Base-by-base conservation (phyloP, 176 grass and related monocot species). In the Rhynchospora pubera region DNA sequence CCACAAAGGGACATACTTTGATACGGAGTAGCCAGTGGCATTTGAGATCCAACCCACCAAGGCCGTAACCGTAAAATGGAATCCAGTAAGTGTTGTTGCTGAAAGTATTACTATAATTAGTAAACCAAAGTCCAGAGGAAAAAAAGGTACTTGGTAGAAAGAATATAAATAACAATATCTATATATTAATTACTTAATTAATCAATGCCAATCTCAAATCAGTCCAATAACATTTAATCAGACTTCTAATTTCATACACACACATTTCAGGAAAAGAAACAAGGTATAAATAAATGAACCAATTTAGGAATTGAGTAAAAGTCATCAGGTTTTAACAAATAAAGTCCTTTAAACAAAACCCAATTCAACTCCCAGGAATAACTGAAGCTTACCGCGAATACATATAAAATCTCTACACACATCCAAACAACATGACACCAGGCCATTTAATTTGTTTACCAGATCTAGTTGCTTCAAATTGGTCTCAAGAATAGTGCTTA, bases 1-100 rank as follows among this genome's bases (percentile, higher is more conserved):
- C 75, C 88, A 86, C 19, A 90, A 69, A 64, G 88, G 88, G 12
- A 90, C 84, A 83, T 87, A 39, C 78, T 87, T 90, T n/a, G 85
- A 81, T n/a, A 65, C 51, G 3, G 88, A 90, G 21, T 87, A 86
- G 65, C 88, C 88, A 58, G 81, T 81, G 43, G 81, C 88, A 72
- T 86, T 87, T 19, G 88, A 90, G 56, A 90, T 72, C 53, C 57
- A 81, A 22, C 85, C 88, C 34, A 90, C 85, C 70, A 90, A 28
- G 2, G 85, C 85, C 23, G 88, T 84, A 16, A 90, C 65, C 44
- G 75, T 59, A 47, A 90, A 90, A 83, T 90, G 85, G 46, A 87
- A 90, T 22, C 85, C 85, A 21, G 81, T 90, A 0, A 87, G 85
- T 32, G 88, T 84, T 16, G 88, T 90, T 46, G 88, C 88, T 90